phyloP scores from a whole-genome alignment of 2,329 filamentous ascomycete genomes.

The Chrysosporium keratinophilum region DNA sequence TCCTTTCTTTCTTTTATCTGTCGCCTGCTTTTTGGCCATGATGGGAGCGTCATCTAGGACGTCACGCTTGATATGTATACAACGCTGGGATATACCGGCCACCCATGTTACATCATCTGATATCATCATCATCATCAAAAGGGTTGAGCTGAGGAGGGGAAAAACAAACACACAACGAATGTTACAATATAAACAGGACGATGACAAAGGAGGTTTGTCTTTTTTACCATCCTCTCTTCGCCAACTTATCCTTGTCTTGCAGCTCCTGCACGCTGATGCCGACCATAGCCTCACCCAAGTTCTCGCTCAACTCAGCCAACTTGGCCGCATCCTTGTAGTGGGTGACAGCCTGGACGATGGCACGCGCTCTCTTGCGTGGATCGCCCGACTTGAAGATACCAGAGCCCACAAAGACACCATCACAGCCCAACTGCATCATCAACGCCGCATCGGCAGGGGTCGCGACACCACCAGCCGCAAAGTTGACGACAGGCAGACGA shows the following conservation, averaged over 20 bases:
- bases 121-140: neutral
- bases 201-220: neutral
- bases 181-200: neutral
- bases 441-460: conserved; percentile 92
- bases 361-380: conserved; percentile 77
- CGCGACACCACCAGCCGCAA: conserved; percentile 97
- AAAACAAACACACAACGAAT: neutral
- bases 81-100: neutral
- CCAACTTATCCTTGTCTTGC: conserved; percentile 69
- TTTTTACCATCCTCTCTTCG: conserved; percentile 71
- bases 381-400: conserved; percentile 97
- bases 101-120: conserved; percentile 6
- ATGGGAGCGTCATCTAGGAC: neutral
- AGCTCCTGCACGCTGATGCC: conserved; percentile 79
- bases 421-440: conserved; percentile 98
- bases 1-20: neutral
- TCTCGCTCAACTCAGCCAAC: conserved; percentile 74
- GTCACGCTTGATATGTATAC: conserved; percentile 4
- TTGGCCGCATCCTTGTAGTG: conserved; percentile 80
- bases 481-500: conserved; percentile 89
- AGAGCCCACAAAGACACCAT: conserved; percentile 92
- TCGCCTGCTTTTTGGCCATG: neutral
- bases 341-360: conserved; percentile 88
- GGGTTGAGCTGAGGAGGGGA: neutral
- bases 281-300: conserved; percentile 95